A percentile compares a stretch with the other conserved stretches of the same genome.
Evolutionary conservation across 305 asterid genomes (phyloP).

Genomic region (Stenogyne calaminthoides): DNA sequence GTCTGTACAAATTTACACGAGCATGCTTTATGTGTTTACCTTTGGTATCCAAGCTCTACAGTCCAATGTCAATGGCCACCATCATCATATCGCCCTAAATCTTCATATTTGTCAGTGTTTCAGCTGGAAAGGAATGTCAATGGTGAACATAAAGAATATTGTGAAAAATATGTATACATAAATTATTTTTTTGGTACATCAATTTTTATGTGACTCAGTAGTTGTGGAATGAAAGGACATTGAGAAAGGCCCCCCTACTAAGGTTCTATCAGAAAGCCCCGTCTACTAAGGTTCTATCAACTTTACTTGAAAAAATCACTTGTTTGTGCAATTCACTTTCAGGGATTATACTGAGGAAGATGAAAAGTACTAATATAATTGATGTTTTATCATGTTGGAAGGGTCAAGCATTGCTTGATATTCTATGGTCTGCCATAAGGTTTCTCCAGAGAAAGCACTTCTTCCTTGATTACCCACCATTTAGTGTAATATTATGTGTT

Average conservation of each 20-base stretch:
- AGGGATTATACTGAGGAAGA: conserved; percentile 12
- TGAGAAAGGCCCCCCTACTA: neutral
- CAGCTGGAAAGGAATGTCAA: conserved; percentile 1
- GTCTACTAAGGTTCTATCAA: too few relatives aligned
- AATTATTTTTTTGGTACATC: neutral
- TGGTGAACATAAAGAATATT: neutral
- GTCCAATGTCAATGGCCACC: conserved; percentile 2
- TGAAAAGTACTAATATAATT: neutral
- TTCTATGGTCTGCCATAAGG: neutral
- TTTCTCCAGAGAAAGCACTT: conserved; percentile 1
- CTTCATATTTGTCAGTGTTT: neutral
- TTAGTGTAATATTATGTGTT: neutral
- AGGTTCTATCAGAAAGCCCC: neutral
- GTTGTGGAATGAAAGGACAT: neutral
- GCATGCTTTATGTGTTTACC: neutral
- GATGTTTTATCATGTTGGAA: conserved; percentile 22
- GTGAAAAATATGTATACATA: neutral
- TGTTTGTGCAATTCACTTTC: conserved; percentile 1
- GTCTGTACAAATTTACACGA: conserved; percentile 2
- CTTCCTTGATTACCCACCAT: conserved; percentile 8
- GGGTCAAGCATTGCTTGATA: conserved; percentile 14
- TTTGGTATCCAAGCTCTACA: neutral
- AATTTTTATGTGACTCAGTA: neutral
- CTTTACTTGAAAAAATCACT: neutral
- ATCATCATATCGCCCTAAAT: neutral